Percentiles rank a stretch among this genome's conserved stretches.
Conservation (phyloP, 2,329 filamentous ascomycete species). For the Trichophyton benhamiae region DNA sequence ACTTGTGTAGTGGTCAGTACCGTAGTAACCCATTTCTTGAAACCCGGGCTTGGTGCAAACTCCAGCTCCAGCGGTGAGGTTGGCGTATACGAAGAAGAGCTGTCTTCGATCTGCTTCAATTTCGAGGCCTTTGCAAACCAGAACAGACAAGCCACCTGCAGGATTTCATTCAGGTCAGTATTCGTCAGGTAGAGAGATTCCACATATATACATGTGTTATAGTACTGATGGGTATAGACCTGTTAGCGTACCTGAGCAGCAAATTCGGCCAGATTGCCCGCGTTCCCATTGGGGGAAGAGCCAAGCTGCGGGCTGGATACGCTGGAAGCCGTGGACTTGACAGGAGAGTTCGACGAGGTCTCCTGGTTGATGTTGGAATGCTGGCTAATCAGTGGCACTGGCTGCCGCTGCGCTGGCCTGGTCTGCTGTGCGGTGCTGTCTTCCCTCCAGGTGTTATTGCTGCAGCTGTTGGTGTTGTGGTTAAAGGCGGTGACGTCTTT, state of each 20-base stretch:
- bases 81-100: slow-evolving; percentile 30
- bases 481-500: slow-evolving; percentile 7
- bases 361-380: not conserved
- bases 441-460: slow-evolving; percentile 13
- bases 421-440: slow-evolving; percentile 12
- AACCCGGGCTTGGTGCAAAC: slow-evolving; percentile 64
- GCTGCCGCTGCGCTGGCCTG: slow-evolving; percentile 17
- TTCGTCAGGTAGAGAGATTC: no score
- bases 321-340: slow-evolving; percentile 28
- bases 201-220: slow-evolving; percentile 3
- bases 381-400: slow-evolving; percentile 8
- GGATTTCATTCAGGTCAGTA: slow-evolving; percentile 2
- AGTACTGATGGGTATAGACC: no score
- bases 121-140: slow-evolving; percentile 90
- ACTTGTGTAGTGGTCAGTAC: slow-evolving; percentile 92
- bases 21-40: slow-evolving; percentile 85
- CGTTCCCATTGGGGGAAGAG: slow-evolving; percentile 58
- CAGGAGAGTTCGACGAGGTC: slow-evolving; percentile 13
- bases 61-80: slow-evolving; percentile 51
- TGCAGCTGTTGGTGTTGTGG: not conserved
- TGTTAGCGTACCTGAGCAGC: slow-evolving; percentile 55
- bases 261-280: slow-evolving; percentile 69
- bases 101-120: slow-evolving; percentile 58
- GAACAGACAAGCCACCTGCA: slow-evolving; percentile 84
- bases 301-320: slow-evolving; percentile 55